Percentiles rank a stretch among this genome's conserved stretches.
Conservation (phyloP, 2,329 filamentous ascomycete genomes). For the Fusarium proliferatum region DNA sequence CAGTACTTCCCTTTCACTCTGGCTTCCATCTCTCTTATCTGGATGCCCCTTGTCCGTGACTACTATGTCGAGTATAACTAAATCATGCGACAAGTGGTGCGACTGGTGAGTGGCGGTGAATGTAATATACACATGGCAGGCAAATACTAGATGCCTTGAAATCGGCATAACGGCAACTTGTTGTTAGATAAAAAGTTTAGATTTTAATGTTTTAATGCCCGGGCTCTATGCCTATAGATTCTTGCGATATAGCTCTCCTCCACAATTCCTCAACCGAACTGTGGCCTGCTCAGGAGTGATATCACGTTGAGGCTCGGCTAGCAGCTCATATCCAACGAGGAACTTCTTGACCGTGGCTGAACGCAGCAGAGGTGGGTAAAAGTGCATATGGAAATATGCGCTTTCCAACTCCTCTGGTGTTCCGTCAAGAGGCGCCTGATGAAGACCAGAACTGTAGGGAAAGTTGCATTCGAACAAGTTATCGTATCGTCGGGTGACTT, state of each 20-base stretch:
- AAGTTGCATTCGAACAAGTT: constrained; percentile 98
- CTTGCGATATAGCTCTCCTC: constrained; percentile 87
- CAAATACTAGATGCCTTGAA: background rate
- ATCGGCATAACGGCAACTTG: background rate
- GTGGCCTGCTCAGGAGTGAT: constrained; percentile 98
- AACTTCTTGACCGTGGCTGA: constrained; percentile 97
- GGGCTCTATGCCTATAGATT: constrained; percentile 41
- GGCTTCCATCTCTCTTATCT: constrained; percentile 62
- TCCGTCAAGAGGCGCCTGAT: constrained; percentile 90
- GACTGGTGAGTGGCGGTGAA: background rate
- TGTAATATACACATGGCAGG: background rate
- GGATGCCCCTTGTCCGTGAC: constrained; percentile 75
- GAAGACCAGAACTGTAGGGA: constrained; percentile 95
- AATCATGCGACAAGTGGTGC: background rate
- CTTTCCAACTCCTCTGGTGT: constrained; percentile 85
- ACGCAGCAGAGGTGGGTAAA: constrained; percentile 92
- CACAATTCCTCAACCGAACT: constrained; percentile 77
- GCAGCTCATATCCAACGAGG: constrained; percentile 93
- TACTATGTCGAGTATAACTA: constrained; percentile 69
- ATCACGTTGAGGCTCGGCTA: constrained; percentile 97
- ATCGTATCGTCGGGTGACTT: constrained; percentile 92
- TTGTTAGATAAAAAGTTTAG: constrained; percentile 25
- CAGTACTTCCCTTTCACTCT: constrained; percentile 67
- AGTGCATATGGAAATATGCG: constrained; percentile 96
- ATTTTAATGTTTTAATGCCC: constrained; percentile 1